Evolutionary conservation across 1,284 basidiomycete genomes (phyloP).

Genomic region (Pseudozyma flocculosa): DNA sequence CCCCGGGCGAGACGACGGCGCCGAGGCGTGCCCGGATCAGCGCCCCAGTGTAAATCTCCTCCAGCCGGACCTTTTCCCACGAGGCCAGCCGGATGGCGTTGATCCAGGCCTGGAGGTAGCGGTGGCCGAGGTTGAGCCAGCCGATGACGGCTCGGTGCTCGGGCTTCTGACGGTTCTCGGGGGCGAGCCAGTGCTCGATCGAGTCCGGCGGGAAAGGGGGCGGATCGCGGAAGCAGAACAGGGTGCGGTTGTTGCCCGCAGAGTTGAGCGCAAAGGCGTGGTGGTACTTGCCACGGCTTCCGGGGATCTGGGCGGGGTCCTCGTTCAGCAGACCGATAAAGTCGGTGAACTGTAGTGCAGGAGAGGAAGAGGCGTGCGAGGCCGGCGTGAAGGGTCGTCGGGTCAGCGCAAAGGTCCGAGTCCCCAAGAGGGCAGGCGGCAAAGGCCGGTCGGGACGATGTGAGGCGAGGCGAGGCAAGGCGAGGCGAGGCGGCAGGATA

Average conservation of each 20-base stretch:
- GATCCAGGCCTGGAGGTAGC: conserved; percentile 67
- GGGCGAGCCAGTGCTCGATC: conserved; percentile 41
- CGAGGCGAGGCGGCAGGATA: not conserved
- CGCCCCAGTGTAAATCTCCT: conserved; percentile 97
- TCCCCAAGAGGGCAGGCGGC: no score
- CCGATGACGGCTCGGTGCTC: conserved; percentile 51
- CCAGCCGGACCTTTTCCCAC: conserved; percentile 93
- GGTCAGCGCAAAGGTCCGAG: conserved; percentile 27
- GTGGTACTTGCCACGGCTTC: conserved; percentile 64
- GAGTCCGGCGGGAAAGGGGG: conserved; percentile 44
- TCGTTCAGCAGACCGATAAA: conserved; percentile 63
- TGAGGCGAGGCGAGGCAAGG: no score
- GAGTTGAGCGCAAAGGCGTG: conserved; percentile 86
- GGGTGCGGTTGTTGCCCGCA: conserved; percentile 83
- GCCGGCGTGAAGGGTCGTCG: no score
- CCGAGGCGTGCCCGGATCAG: conserved; percentile 65
- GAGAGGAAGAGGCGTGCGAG: conserved; percentile 58
- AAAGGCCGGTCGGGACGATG: no score
- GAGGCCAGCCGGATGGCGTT: conserved; percentile 84
- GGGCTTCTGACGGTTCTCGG: conserved; percentile 38
- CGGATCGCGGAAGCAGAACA: conserved; percentile 66
- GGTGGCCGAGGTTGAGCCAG: conserved; percentile 48
- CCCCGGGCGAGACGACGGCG: conserved; percentile 47
- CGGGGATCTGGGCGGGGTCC: conserved; percentile 60
- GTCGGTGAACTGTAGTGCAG: conserved; percentile 61